Percentiles rank a stretch among this genome's conserved stretches.
phyloP scores from a whole-genome alignment of 2,329 filamentous ascomycete genomes.

The Penicillium brevicompactum region DNA sequence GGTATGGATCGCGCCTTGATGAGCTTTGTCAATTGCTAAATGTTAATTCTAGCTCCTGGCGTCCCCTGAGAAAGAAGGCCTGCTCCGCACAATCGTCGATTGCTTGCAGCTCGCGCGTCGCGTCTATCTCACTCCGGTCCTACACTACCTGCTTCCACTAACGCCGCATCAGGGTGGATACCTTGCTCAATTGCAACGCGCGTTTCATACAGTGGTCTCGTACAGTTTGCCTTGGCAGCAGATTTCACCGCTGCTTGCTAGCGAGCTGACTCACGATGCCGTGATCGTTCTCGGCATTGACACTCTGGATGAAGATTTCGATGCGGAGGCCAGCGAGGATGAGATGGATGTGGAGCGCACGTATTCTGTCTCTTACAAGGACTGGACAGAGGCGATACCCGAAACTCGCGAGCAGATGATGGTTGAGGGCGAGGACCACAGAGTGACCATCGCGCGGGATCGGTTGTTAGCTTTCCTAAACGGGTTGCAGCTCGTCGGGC shows the following conservation, averaged over 20 bases:
- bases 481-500: constrained; percentile 54
- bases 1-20: constrained; percentile 25
- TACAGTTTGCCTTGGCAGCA: constrained; percentile 48
- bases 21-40: not conserved
- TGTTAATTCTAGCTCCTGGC: constrained; percentile 30
- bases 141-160: constrained; percentile 36
- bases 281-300: constrained; percentile 46
- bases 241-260: constrained; percentile 48
- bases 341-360: constrained; percentile 42
- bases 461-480: constrained; percentile 45
- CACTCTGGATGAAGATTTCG: constrained; percentile 27
- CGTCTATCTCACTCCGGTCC: constrained; percentile 41
- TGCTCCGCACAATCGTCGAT: constrained; percentile 35
- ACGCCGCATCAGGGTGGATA: constrained; percentile 29
- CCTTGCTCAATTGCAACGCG: constrained; percentile 42
- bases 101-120: constrained; percentile 39
- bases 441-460: constrained; percentile 34
- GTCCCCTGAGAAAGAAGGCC: constrained; percentile 21
- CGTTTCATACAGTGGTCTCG: constrained; percentile 51
- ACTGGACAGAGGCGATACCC: constrained; percentile 36
- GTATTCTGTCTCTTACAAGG: constrained; percentile 40
- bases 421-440: constrained; percentile 32
- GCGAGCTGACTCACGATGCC: constrained; percentile 48
- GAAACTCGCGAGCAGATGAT: constrained; percentile 35
- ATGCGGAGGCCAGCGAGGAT: constrained; percentile 27